These are phyloP conservation scores for Melampsora occidentalis DNA, from an alignment of 1,284 basidiomycete species.

Conservation along the genomic window DNA sequence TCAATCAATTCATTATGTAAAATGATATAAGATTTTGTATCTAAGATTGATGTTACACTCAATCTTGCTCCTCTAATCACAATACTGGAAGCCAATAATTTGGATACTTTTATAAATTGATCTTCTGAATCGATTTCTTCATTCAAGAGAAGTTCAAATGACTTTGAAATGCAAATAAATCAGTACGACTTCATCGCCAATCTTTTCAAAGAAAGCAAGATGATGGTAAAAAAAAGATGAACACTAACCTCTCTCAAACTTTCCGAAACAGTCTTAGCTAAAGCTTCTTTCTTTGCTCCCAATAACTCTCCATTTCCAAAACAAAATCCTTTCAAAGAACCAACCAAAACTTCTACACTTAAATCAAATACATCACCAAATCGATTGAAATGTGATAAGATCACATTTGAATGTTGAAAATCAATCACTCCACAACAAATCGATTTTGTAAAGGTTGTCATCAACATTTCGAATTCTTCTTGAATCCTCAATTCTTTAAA, in stretches of 20 bases:
- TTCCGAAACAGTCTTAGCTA: conserved; percentile 21
- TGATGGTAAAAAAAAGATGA: not conserved
- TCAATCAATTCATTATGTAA: conserved; percentile 50
- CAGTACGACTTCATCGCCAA: not conserved
- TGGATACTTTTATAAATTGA: conserved; percentile 49
- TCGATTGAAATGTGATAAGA: conserved; percentile 30
- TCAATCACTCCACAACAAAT: conserved; percentile 40
- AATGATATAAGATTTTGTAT: conserved; percentile 47
- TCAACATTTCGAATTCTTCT: conserved; percentile 40
- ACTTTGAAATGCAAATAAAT: conserved; percentile 8
- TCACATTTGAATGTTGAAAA: conserved; percentile 19
- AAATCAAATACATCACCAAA: conserved; percentile 37
- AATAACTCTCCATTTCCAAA: not conserved
- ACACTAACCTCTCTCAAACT: conserved; percentile 22
- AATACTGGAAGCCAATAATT: conserved; percentile 48
- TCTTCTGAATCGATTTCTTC: conserved; percentile 18
- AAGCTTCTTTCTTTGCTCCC: not conserved
- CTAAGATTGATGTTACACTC: conserved; percentile 48
- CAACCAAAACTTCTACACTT: conserved; percentile 17
- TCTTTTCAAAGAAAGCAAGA: not conserved
- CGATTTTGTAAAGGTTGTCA: conserved; percentile 37
- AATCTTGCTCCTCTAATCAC: conserved; percentile 51
- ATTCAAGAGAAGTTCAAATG: conserved; percentile 32
- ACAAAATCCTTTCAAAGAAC: conserved; percentile 17
- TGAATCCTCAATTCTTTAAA: conserved; percentile 11